These are phyloP conservation scores for Aurinia saxatilis DNA, from an alignment of 345 rosid species.

Conservation along the genomic window DNA sequence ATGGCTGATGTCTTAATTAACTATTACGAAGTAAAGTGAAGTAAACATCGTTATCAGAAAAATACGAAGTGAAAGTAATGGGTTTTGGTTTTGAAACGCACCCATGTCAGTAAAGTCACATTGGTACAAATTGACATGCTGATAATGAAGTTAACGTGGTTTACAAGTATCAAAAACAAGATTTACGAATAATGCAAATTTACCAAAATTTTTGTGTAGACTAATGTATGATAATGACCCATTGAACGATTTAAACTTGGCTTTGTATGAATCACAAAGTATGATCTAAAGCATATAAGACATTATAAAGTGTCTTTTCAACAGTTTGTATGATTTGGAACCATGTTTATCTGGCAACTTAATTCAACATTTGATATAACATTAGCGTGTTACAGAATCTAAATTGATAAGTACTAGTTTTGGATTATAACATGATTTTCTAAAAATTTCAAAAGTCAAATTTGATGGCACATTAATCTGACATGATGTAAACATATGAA, in stretches of 20 bases:
- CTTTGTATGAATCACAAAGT: background rate
- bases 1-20: conserved; percentile 7
- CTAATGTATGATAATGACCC: conserved; percentile 16
- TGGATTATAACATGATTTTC: background rate
- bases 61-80: background rate
- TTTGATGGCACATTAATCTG: conserved; percentile 4
- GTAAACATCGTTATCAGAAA: conserved; percentile 12
- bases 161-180: conserved; percentile 7
- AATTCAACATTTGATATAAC: conserved; percentile 6
- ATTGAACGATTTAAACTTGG: background rate
- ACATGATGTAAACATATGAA: conserved; percentile 3
- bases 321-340: background rate
- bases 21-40: background rate
- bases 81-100: background rate
- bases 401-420: conserved; percentile 3
- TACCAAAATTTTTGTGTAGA: conserved; percentile 19
- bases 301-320: background rate
- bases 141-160: conserved; percentile 23
- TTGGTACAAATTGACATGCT: conserved; percentile 10
- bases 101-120: conserved; percentile 10
- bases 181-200: conserved; percentile 8
- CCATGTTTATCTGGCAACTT: background rate
- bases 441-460: background rate
- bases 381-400: conserved; percentile 1
- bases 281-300: background rate